These are phyloP conservation scores for Trypanosoma melophagium DNA, from an alignment of 208 protist genomes.

Conservation along the genomic window DNA sequence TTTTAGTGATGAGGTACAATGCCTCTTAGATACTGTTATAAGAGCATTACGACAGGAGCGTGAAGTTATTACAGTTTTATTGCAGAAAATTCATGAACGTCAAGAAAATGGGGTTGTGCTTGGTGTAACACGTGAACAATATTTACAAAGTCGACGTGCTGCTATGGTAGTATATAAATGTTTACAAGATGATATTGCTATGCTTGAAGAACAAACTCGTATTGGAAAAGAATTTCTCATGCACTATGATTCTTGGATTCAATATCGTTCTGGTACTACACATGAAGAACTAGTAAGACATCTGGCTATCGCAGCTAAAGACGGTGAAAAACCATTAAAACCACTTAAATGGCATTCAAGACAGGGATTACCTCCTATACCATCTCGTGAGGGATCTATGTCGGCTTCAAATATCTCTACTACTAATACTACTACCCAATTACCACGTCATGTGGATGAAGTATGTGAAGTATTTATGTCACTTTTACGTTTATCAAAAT, in stretches of 20 bases:
- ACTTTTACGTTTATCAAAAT: conserved; percentile 5
- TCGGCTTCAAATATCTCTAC: neutral
- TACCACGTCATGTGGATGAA: conserved; percentile 24
- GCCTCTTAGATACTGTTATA: conserved; percentile 39
- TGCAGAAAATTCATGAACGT: conserved; percentile 58
- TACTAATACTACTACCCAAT: conserved; percentile 6
- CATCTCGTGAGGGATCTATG: neutral
- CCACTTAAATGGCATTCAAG: neutral
- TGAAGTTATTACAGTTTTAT: conserved; percentile 58
- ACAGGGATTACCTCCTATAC: neutral
- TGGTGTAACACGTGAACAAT: conserved; percentile 41
- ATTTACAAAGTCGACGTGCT: conserved; percentile 50
- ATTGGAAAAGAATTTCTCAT: conserved; percentile 49
- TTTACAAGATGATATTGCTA: conserved; percentile 71
- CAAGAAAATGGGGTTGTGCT: conserved; percentile 42
- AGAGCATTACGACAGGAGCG: conserved; percentile 53
- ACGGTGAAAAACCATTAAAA: conserved; percentile 29
- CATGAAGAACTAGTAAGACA: conserved; percentile 57
- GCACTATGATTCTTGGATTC: conserved; percentile 76
- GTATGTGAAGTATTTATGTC: conserved; percentile 16
- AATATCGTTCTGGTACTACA: conserved; percentile 45
- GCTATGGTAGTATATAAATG: conserved; percentile 76
- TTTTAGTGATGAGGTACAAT: conserved; percentile 16
- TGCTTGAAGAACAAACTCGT: conserved; percentile 58
- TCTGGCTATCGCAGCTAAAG: conserved; percentile 36